A percentile compares a stretch with the other conserved stretches of the same genome.
Evolutionary conservation across 2,329 filamentous ascomycete species (phyloP).

Genomic region (Cladophialophora bantiana): DNA sequence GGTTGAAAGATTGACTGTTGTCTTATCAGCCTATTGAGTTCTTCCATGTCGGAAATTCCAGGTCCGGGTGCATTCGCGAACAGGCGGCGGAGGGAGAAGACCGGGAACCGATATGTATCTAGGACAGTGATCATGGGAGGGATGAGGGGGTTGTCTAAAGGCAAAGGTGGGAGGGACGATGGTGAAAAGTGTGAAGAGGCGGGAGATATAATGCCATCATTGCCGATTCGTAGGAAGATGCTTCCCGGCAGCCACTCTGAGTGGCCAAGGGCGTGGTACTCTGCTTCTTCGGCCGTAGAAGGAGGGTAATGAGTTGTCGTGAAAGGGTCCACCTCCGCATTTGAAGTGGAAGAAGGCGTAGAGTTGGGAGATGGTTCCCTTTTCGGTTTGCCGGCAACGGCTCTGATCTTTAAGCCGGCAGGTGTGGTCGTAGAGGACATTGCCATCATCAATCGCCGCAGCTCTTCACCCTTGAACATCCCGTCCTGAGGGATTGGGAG

Average conservation of each 20-base stretch:
- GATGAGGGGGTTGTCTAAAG: slow-evolving; percentile 24
- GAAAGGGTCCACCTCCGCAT: background rate
- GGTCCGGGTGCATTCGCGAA: slow-evolving; percentile 10
- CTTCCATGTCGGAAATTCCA: background rate
- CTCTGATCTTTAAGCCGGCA: background rate
- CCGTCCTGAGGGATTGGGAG: slow-evolving; percentile 19
- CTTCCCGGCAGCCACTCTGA: slow-evolving; percentile 27
- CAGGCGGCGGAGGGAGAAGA: slow-evolving; percentile 34
- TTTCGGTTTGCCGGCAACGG: background rate
- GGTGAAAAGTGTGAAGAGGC: background rate
- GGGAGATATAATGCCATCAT: slow-evolving; percentile 9
- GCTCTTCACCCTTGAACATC: slow-evolving; percentile 11
- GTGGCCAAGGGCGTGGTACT: slow-evolving; percentile 17
- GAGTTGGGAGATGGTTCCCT: background rate
- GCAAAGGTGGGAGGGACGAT: slow-evolving; percentile 13
- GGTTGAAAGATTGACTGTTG: background rate
- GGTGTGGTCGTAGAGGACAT: background rate
- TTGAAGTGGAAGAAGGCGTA: background rate
- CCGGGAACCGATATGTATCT: slow-evolving; percentile 31
- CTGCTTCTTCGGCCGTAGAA: background rate
- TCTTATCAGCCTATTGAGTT: slow-evolving; percentile 8
- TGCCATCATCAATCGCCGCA: background rate
- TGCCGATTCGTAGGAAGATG: slow-evolving; percentile 29
- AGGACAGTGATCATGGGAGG: slow-evolving; percentile 36
- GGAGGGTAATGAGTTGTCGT: background rate